Base-by-base conservation (phyloP, 345 rosid genomes). In the Eucalyptus guilfoylei region DNA sequence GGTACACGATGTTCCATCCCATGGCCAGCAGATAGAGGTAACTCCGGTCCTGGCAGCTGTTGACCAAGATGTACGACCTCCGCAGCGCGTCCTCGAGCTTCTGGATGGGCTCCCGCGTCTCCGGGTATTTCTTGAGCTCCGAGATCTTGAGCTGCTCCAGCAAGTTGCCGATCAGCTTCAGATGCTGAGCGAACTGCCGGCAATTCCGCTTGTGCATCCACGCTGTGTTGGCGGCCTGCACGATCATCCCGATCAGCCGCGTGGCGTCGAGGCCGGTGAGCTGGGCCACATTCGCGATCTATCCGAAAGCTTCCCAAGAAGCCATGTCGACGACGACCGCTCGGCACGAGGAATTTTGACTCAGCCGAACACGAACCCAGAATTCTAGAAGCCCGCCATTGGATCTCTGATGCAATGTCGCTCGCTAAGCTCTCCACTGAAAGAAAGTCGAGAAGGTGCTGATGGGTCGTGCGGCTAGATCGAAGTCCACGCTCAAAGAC, bases 1-100 rank as follows among this genome's bases (percentile, higher is more conserved):
- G 99, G 69, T 98, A 98, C 80, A 98, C 99, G 50, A 98, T 97
- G 92, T 97, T 98, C 99, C 99, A 98, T 4, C 99, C 99, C 99
- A 97, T 97, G 40, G 99, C 99, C 85, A 98, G 92, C 94, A 98
- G 91, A 90, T 98, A 98, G 24, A 98, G 96, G 91, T 96, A 98
- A 89, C 99, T 98, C 88, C 96, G 90, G 88, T 98, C 99, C 87
- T 97, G 97, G 87, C 99, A 98, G 67, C 98, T 98, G 34, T 96
- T 95, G 40, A 98, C 98, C 88, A 98, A 90, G 54, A 97, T 90
- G 90, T 93, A 98, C 88, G 98, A 93, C 93, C 98, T 94, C 89
- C 99, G 93, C 89, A 98, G 91, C 1, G 99, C 95, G 86, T 98
- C 99, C 92, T 98, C 99, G 28, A 98, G 99, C 86, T 95, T 97